Conservation (phyloP, 2,329 filamentous ascomycete genomes). For the Cladophialophora yegresii region DNA sequence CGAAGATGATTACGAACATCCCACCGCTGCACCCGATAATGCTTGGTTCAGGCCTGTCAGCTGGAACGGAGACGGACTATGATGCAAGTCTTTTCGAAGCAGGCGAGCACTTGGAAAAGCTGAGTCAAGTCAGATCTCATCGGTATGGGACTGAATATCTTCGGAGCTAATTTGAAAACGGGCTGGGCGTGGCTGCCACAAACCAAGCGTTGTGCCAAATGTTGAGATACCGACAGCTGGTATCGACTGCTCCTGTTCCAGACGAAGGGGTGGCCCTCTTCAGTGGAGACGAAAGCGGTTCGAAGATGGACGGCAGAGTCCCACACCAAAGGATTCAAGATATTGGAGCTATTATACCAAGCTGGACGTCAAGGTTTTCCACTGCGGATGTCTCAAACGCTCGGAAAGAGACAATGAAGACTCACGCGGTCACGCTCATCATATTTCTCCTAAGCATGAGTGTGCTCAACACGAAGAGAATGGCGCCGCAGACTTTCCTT, state of each 20-base stretch:
- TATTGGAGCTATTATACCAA: background rate
- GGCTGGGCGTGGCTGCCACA: background rate
- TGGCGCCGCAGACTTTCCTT: constrained; percentile 1
- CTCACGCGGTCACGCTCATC: background rate
- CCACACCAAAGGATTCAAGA: background rate
- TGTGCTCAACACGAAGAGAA: constrained; percentile 4
- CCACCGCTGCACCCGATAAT: background rate
- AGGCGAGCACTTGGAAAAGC: background rate
- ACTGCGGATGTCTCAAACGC: background rate
- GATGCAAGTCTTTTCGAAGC: background rate
- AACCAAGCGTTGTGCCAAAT: background rate
- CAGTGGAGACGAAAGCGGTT: background rate
- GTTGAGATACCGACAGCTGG: background rate
- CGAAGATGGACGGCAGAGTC: too few relatives aligned
- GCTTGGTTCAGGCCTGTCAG: background rate
- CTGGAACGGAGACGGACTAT: background rate
- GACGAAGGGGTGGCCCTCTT: too few relatives aligned
- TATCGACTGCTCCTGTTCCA: background rate
- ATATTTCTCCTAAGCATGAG: background rate
- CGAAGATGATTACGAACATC: background rate
- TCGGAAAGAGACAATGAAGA: background rate
- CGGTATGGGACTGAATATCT: background rate
- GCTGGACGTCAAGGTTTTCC: background rate
- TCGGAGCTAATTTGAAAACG: background rate
- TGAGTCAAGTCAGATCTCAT: background rate